phyloP scores from a whole-genome alignment of 2,329 filamentous ascomycete species.

The Thielaviopsis punctulata region DNA sequence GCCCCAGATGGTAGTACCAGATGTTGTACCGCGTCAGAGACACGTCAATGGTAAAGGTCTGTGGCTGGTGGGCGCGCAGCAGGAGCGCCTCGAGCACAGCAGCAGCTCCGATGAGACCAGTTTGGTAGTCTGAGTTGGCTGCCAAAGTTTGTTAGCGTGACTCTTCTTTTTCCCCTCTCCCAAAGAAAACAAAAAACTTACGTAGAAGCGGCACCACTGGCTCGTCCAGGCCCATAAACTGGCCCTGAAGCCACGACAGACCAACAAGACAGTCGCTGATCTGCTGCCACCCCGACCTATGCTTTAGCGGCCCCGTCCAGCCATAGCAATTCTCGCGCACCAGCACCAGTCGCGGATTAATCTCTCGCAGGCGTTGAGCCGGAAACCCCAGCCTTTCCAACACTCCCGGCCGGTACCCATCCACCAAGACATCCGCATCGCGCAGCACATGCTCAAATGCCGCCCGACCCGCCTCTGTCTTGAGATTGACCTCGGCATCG shows the following conservation, averaged over 20 bases:
- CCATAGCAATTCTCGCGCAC: slow-evolving; percentile 60
- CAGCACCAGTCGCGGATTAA: slow-evolving; percentile 30
- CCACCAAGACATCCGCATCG: slow-evolving; percentile 46
- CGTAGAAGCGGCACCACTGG: slow-evolving; percentile 49
- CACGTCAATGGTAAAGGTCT: slow-evolving; percentile 16
- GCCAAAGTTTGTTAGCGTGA: slow-evolving; percentile 4
- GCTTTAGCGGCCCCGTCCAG: slow-evolving; percentile 29
- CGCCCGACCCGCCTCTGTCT: slow-evolving; percentile 31
- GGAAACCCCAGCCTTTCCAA: slow-evolving; percentile 21
- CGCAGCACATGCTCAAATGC: slow-evolving; percentile 41
- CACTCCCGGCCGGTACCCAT: slow-evolving; percentile 52
- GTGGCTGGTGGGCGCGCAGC: slow-evolving; percentile 12
- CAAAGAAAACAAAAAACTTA: slow-evolving; percentile 18
- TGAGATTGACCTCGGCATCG: slow-evolving; percentile 45
- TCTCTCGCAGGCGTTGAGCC: slow-evolving; percentile 17
- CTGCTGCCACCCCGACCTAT: slow-evolving; percentile 52
- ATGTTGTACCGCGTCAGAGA: slow-evolving; percentile 17
- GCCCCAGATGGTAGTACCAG: slow-evolving; percentile 15
- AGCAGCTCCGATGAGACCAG: slow-evolving; percentile 14
- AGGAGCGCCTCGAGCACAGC: slow-evolving; percentile 14
- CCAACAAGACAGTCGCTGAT: slow-evolving; percentile 46
- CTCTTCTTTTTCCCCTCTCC: background rate
- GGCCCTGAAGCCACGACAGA: slow-evolving; percentile 44
- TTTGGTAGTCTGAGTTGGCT: slow-evolving; percentile 17
- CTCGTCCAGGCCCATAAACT: slow-evolving; percentile 41